Evolutionary conservation across 1,284 basidiomycete species (phyloP), one percentile per base, ranked within the genome.

Genomic region (Pseudozyma flocculosa): DNA sequence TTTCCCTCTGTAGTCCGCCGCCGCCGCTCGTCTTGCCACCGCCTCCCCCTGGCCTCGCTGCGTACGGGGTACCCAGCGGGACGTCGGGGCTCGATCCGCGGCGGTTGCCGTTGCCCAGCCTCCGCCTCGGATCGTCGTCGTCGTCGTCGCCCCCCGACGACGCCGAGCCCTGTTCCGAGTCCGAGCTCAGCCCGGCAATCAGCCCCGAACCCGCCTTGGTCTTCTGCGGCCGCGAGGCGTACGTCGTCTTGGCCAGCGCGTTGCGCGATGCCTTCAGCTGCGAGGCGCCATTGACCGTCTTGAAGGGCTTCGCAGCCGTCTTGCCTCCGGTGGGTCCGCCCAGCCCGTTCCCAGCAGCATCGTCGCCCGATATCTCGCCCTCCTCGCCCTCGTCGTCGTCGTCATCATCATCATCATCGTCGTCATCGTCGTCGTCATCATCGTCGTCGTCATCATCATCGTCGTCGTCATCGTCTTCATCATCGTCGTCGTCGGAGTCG

Each of bases 321-420:
- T 29, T 29, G 7, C 5, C 26, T 29, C 26, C 26, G 11, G 26
- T 11, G 7, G 26, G n/a, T n/a, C n/a, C n/a, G n/a, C n/a, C n/a
- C n/a, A n/a, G n/a, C n/a, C n/a, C n/a, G n/a, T 34, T 14, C 13
- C 50, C 46, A 2, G 55, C 61, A 11, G 54, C 52, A 43, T 57
- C 60, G 34, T 63, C 58, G 18, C 54, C 61, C 17, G 56, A 64
- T 13, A 54, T 55, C 30, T 69, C 63, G 19, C 62, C 58, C 50
- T 58, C 60, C n/a, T 68, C 66, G 15, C 48, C 62, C 5, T 38
- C 48, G 15, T 47, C 45, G 23, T 60, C 52, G 21, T 43, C 41
- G 22, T 60, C 52, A 14, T 63, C 48, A 19, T 49, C 43, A 2
- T 50, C 54, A 14, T 63, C 48, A 19, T 49, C 43, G 2, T 50